A percentile compares a stretch with the other conserved stretches of the same genome.
Conservation (phyloP, 768 basidiomycete species). For the Cyclocybe aegerita region DNA sequence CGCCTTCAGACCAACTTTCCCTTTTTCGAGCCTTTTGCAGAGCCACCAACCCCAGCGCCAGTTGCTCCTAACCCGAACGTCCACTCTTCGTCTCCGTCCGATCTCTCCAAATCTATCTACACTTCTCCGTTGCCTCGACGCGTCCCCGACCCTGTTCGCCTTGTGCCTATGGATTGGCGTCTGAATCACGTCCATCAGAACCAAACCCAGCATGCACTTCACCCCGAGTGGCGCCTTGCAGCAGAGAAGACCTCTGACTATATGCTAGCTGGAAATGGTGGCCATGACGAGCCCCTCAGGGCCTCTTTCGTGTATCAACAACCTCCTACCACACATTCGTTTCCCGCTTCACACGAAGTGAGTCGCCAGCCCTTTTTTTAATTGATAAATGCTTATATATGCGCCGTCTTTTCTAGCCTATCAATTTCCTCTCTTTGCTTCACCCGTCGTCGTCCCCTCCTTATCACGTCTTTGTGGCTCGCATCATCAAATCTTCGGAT, state of each 20-base stretch:
- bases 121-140: constrained; percentile 33
- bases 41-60: constrained; percentile 37
- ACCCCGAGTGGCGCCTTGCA: constrained; percentile 44
- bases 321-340: constrained; percentile 22
- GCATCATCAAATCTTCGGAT: constrained; percentile 87
- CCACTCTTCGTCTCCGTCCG: constrained; percentile 19
- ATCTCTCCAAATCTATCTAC: constrained; percentile 25
- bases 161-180: constrained; percentile 36
- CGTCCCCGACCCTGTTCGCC: constrained; percentile 20
- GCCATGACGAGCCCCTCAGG: constrained; percentile 26
- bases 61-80: constrained; percentile 21
- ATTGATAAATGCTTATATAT: constrained; percentile 17
- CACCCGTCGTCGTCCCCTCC: constrained; percentile 86
- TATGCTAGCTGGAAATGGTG: constrained; percentile 20
- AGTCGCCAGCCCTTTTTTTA: constrained; percentile 19
- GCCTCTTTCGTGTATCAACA: constrained; percentile 30
- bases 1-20: constrained; percentile 24
- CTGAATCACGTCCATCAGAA: constrained; percentile 27
- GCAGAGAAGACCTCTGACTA: constrained; percentile 32
- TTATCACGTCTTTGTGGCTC: constrained; percentile 76
- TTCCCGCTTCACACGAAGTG: constrained; percentile 50
- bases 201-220: constrained; percentile 27
- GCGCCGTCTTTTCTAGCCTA: constrained; percentile 51
- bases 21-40: constrained; percentile 56
- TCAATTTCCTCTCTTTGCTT: constrained; percentile 84